A percentile compares a stretch with the other conserved stretches of the same genome.
Conservation (phyloP, 2,329 filamentous ascomycete species). For the Aspergillus sp. region DNA sequence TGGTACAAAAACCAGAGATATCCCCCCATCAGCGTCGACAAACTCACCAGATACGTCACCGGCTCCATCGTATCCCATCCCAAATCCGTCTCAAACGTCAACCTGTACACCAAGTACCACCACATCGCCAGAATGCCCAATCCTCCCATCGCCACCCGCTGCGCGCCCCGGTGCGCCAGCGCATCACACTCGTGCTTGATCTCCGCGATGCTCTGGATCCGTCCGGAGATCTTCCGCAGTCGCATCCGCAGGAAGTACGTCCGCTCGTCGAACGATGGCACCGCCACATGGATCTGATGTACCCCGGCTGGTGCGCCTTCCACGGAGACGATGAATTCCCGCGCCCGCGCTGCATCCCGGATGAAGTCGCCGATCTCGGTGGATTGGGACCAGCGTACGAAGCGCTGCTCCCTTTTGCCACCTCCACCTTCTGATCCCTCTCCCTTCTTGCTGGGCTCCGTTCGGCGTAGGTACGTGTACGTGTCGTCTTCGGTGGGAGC, state of each 20-base stretch:
- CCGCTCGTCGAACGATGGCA: constrained; percentile 86
- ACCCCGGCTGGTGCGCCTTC: constrained; percentile 66
- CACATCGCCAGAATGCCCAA: constrained; percentile 72
- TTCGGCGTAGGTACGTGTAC: constrained; percentile 67
- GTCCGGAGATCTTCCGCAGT: constrained; percentile 68
- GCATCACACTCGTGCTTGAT: constrained; percentile 81
- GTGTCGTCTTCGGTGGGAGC: constrained; percentile 57
- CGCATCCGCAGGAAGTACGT: constrained; percentile 83
- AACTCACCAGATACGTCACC: constrained; percentile 83
- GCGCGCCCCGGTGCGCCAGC: constrained; percentile 73
- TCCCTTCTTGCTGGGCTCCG: constrained; percentile 14
- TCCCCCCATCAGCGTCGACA: constrained; percentile 81
- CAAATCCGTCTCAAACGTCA: constrained; percentile 69
- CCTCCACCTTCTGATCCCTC: constrained; percentile 3
- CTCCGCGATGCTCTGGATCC: constrained; percentile 68
- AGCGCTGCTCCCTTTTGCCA: constrained; percentile 47
- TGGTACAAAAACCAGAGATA: constrained; percentile 95
- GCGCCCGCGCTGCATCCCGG: constrained; percentile 78
- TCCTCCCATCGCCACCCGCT: constrained; percentile 76
- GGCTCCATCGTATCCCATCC: constrained; percentile 93
- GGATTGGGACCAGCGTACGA: constrained; percentile 83
- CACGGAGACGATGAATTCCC: constrained; percentile 82
- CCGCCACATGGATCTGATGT: constrained; percentile 70
- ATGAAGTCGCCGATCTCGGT: constrained; percentile 96
- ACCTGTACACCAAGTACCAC: constrained; percentile 77